Evolutionary conservation across 306 rosid genomes (phyloP).

Genomic region (Trichosanthes truncata): DNA sequence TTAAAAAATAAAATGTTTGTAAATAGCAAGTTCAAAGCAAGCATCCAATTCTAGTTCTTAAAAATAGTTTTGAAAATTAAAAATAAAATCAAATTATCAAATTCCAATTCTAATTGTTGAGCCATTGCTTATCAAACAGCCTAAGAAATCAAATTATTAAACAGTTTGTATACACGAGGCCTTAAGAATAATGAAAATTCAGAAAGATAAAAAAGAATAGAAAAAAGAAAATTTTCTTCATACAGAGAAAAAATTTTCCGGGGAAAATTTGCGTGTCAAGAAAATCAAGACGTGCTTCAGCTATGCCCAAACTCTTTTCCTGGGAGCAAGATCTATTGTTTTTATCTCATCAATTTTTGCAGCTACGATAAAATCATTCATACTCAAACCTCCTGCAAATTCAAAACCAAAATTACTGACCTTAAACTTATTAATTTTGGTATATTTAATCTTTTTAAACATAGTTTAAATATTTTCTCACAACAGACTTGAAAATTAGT

Average conservation of each 20-base stretch:
- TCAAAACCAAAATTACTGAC: neutral
- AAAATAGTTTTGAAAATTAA: too few relatives aligned
- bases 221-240: neutral
- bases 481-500: neutral
- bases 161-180: neutral
- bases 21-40: too few relatives aligned
- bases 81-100: too few relatives aligned
- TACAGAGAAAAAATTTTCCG: too few relatives aligned
- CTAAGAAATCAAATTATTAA: neutral
- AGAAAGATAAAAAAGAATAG: neutral
- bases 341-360: constrained; percentile 68
- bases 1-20: too few relatives aligned
- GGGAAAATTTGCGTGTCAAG: neutral
- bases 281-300: neutral
- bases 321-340: constrained; percentile 79
- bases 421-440: neutral
- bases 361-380: constrained; percentile 88
- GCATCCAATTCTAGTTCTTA: too few relatives aligned
- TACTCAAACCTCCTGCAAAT: constrained; percentile 84
- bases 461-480: too few relatives aligned
- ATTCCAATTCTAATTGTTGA: neutral
- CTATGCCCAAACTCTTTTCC: constrained; percentile 86
- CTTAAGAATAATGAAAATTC: neutral
- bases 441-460: too few relatives aligned
- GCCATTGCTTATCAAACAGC: neutral